These are phyloP conservation scores for Lentinula lateritia DNA, from an alignment of 768 basidiomycete genomes.

Conservation along the genomic window DNA sequence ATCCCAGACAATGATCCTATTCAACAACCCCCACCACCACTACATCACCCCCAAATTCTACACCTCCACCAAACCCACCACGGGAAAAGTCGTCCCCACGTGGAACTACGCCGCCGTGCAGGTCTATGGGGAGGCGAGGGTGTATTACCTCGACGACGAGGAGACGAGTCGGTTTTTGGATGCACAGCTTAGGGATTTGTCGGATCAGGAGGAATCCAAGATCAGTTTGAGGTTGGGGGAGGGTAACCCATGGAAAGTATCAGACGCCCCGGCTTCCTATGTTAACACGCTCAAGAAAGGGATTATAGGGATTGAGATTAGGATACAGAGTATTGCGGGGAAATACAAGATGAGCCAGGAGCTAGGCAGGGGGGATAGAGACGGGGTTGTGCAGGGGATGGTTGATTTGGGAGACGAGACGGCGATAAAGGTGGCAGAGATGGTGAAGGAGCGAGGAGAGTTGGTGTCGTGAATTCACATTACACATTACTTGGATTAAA, in stretches of 20 bases:
- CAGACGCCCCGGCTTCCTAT: slow-evolving; percentile 17
- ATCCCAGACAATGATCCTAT: slow-evolving; percentile 13
- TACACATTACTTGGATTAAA: no score
- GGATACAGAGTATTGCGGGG: slow-evolving; percentile 16
- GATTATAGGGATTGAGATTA: slow-evolving; percentile 20
- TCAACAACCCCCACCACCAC: slow-evolving; percentile 18
- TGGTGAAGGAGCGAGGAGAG: slow-evolving; percentile 1
- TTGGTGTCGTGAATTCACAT: no score
- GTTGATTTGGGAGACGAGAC: slow-evolving; percentile 12
- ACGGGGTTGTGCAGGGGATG: slow-evolving; percentile 16
- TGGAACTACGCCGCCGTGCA: slow-evolving; percentile 23
- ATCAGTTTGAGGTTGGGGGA: not conserved
- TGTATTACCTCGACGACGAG: slow-evolving; percentile 12
- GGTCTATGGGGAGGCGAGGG: slow-evolving; percentile 17
- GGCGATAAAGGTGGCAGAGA: slow-evolving; percentile 12
- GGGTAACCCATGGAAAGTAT: slow-evolving; percentile 16
- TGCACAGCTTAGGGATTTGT: slow-evolving; percentile 4
- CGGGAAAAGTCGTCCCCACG: slow-evolving; percentile 21
- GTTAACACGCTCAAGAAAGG: slow-evolving; percentile 19
- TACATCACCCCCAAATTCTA: slow-evolving; percentile 22
- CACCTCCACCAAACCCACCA: slow-evolving; percentile 19
- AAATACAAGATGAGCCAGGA: slow-evolving; percentile 23
- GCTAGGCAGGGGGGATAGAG: slow-evolving; percentile 13
- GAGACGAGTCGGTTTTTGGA: slow-evolving; percentile 11
- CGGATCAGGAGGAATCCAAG: no score